phyloP scores from a whole-genome alignment of 2,329 filamentous ascomycete species.

The Penicillium sp. region DNA sequence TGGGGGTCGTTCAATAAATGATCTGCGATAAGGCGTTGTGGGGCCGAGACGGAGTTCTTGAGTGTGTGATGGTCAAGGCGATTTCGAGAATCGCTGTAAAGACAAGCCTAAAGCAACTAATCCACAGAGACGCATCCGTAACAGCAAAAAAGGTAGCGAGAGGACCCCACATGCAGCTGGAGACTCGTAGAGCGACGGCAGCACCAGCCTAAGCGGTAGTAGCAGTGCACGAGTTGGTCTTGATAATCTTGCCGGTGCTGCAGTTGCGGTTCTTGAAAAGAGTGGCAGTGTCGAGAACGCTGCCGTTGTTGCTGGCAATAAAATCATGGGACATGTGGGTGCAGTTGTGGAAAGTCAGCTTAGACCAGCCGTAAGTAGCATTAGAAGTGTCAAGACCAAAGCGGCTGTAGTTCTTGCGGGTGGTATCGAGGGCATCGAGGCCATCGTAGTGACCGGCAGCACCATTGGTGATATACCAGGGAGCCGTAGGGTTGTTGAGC shows the following conservation, averaged over 20 bases:
- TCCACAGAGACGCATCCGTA: not conserved
- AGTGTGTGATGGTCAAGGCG: too few species aligned
- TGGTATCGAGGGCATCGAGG: conserved; percentile 22
- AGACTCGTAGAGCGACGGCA: not conserved
- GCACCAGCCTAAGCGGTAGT: not conserved
- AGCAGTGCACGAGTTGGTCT: not conserved
- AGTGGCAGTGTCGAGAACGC: conserved; percentile 14
- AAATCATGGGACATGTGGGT: conserved; percentile 45
- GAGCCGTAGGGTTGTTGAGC: conserved; percentile 27
- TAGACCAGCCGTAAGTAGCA: conserved; percentile 42
- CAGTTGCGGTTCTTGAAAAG: conserved; percentile 16
- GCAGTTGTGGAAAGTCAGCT: conserved; percentile 45
- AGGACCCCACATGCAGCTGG: not conserved
- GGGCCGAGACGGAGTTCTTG: too few species aligned
- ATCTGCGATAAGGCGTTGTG: too few species aligned
- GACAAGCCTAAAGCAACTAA: not conserved
- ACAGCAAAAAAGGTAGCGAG: not conserved
- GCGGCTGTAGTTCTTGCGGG: not conserved
- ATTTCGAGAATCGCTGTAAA: too few species aligned
- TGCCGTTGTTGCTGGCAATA: conserved; percentile 26
- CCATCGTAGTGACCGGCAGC: conserved; percentile 35
- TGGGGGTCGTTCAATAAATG: too few species aligned
- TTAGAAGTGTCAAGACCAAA: conserved; percentile 35
- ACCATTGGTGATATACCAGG: conserved; percentile 34
- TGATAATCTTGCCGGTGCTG: not conserved